These are phyloP conservation scores for Nelumbo lutea DNA, from an alignment of 164 flowering plant genomes.

Conservation along the genomic window DNA sequence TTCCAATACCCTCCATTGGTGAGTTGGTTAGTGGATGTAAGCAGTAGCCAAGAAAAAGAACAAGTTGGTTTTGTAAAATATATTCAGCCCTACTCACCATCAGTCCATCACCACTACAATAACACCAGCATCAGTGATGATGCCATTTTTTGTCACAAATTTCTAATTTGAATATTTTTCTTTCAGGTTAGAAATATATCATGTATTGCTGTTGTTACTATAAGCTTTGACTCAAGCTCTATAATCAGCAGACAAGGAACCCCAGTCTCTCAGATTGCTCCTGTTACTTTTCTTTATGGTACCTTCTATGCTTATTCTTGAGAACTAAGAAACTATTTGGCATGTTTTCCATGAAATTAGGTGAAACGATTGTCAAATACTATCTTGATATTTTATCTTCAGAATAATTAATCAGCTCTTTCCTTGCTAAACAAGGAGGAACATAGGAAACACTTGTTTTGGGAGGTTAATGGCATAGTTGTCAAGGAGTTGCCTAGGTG, in stretches of 20 bases:
- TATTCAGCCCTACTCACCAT: background rate
- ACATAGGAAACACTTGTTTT: too few species aligned
- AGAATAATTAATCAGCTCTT: too few species aligned
- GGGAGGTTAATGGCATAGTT: too few species aligned
- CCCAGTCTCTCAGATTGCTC: constrained; percentile 67
- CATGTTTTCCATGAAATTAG: background rate
- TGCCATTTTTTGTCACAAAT: background rate
- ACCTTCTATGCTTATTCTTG: constrained; percentile 12
- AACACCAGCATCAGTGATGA: background rate
- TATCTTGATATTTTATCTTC: too few species aligned
- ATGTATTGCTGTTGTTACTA: constrained; percentile 46
- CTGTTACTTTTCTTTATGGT: constrained; percentile 88
- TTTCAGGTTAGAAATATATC: constrained; percentile 54
- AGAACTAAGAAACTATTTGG: background rate
- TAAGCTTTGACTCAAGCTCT: constrained; percentile 45
- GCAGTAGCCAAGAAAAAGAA: too few species aligned
- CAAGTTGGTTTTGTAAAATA: too few species aligned
- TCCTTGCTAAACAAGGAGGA: too few species aligned
- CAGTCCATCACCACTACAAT: background rate
- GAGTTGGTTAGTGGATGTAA: too few species aligned
- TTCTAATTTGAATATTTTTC: constrained; percentile 6
- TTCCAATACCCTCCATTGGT: too few species aligned
- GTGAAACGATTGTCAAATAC: background rate
- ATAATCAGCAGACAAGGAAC: constrained; percentile 73
- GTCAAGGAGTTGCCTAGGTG: too few species aligned